Conservation (phyloP, 2,329 filamentous ascomycete species). For the Fusarium sororula region DNA sequence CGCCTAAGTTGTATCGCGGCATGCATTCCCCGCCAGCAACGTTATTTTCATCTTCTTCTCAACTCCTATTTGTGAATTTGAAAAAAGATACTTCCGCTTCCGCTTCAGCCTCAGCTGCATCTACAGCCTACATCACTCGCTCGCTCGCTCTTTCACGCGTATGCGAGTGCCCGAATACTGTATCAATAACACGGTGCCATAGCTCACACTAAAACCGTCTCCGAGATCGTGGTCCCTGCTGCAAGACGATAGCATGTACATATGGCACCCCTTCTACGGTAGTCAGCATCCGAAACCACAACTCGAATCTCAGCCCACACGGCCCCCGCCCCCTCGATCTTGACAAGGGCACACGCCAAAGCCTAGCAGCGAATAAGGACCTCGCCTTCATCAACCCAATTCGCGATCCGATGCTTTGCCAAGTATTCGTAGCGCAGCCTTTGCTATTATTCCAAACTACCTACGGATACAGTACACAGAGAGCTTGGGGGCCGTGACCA, state of each 20-base stretch:
- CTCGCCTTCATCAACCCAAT: slow-evolving; percentile 12
- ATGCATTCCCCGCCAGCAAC: slow-evolving; percentile 26
- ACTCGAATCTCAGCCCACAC: slow-evolving; percentile 44
- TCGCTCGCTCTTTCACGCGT: neutral
- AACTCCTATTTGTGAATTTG: slow-evolving; percentile 30
- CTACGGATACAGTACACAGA: neutral
- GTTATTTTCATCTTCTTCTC: slow-evolving; percentile 7
- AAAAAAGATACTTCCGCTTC: slow-evolving; percentile 14
- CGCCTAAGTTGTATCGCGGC: slow-evolving; percentile 30
- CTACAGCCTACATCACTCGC: neutral
- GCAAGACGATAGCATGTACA: neutral
- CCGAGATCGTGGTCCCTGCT: slow-evolving; percentile 22
- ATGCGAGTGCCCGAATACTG: neutral
- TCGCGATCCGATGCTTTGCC: neutral
- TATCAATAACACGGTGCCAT: slow-evolving; percentile 8
- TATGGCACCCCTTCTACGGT: slow-evolving; percentile 27
- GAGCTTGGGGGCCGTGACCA: neutral
- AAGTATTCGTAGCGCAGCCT: slow-evolving; percentile 1
- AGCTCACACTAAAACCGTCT: slow-evolving; percentile 8
- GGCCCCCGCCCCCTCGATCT: slow-evolving; percentile 35
- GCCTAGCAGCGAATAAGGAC: slow-evolving; percentile 22
- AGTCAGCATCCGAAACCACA: slow-evolving; percentile 39
- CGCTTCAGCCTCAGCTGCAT: slow-evolving; percentile 4
- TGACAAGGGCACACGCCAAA: slow-evolving; percentile 33
- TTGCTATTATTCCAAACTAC: neutral